Percentiles rank a stretch among this genome's conserved stretches.
Conservation (phyloP, 257 asterid genomes). For the Paulownia fortunei region DNA sequence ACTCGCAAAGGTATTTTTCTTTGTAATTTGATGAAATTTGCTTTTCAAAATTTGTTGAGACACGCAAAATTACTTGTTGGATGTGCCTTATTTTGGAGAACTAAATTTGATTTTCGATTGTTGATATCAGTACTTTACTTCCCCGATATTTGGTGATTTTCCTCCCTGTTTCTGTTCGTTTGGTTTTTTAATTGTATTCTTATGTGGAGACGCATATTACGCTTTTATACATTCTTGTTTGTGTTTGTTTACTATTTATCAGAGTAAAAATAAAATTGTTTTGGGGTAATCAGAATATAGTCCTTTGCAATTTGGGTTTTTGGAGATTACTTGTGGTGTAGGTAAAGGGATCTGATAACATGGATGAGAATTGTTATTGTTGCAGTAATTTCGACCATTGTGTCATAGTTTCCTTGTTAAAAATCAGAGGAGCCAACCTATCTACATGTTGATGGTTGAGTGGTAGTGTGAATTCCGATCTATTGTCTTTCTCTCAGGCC, state of each 20-base stretch:
- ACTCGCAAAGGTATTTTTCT: slow-evolving; percentile 86
- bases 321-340: neutral
- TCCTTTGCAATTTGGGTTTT: neutral
- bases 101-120: neutral
- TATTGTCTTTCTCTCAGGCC: neutral
- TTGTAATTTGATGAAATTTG: neutral
- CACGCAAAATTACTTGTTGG: neutral
- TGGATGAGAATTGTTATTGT: neutral
- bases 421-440: neutral
- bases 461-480: neutral
- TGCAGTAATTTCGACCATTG: neutral
- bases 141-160: neutral
- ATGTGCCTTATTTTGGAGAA: neutral
- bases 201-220: neutral
- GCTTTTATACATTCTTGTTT: neutral
- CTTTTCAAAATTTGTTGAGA: neutral
- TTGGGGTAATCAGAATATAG: neutral
- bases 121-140: neutral
- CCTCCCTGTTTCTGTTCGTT: neutral
- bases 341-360: neutral
- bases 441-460: neutral
- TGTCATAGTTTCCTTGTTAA: neutral
- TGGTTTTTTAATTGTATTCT: neutral
- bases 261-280: neutral
- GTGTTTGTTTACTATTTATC: neutral